Evolutionary conservation across 2,329 filamentous ascomycete genomes (phyloP).

Genomic region (Cyphellophora europaea): DNA sequence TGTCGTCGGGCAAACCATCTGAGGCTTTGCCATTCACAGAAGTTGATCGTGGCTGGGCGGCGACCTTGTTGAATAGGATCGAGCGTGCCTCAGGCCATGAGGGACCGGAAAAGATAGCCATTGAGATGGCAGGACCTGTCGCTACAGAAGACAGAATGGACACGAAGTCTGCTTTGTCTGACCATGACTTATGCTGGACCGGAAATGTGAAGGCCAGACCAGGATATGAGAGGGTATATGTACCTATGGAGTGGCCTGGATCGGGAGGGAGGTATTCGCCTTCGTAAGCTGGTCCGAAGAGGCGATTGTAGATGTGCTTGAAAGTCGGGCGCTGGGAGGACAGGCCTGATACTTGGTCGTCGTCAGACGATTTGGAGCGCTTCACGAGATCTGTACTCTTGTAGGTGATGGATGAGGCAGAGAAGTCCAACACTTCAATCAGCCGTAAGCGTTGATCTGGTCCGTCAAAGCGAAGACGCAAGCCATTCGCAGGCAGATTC

Average conservation of each 20-base stretch:
- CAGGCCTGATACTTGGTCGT: slow-evolving; percentile 22
- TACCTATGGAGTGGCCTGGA: slow-evolving; percentile 49
- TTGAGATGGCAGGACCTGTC: slow-evolving; percentile 67
- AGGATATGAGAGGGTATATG: slow-evolving; percentile 87
- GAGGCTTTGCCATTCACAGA: slow-evolving; percentile 60
- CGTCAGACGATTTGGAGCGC: slow-evolving; percentile 32
- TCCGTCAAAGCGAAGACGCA: slow-evolving; percentile 87
- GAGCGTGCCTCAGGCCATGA: slow-evolving; percentile 81
- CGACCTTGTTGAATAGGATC: slow-evolving; percentile 63
- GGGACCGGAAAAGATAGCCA: slow-evolving; percentile 83
- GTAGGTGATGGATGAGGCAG: slow-evolving; percentile 73
- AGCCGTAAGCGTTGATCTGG: slow-evolving; percentile 83
- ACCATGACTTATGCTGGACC: slow-evolving; percentile 64
- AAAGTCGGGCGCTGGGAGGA: slow-evolving; percentile 61
- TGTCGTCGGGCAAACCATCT: slow-evolving; percentile 77
- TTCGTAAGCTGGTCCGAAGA: slow-evolving; percentile 89
- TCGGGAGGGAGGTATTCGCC: slow-evolving; percentile 76
- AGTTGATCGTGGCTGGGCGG: slow-evolving; percentile 65
- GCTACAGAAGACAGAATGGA: slow-evolving; percentile 71
- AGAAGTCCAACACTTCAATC: slow-evolving; percentile 86
- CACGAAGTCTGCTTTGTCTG: slow-evolving; percentile 67
- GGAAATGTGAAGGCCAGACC: slow-evolving; percentile 91
- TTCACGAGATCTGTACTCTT: slow-evolving; percentile 73
- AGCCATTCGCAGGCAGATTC: slow-evolving; percentile 70
- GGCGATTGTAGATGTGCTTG: slow-evolving; percentile 78